These are phyloP conservation scores for Apiotrichum porosum DNA, from an alignment of 1,284 basidiomycete genomes.

Conservation along the genomic window DNA sequence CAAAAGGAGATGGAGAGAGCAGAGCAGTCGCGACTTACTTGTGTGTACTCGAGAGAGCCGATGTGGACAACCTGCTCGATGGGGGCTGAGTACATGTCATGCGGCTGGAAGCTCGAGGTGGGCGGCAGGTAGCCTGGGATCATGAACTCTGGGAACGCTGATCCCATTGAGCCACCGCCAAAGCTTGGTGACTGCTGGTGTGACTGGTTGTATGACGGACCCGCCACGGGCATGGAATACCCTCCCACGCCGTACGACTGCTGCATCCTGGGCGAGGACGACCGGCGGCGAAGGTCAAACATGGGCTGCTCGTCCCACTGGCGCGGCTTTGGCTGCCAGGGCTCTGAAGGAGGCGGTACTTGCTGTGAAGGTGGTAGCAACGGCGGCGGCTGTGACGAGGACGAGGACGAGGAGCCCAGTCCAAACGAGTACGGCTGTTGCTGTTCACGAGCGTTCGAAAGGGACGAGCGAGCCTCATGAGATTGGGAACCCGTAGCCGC, in stretches of 20 bases:
- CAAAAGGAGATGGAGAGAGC: no score
- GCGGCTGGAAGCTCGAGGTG: neutral
- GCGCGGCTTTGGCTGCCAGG: constrained; percentile 12
- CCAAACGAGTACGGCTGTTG: no score
- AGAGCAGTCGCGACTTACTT: constrained; percentile 24
- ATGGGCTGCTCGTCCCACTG: constrained; percentile 12
- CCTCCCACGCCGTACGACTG: constrained; percentile 2
- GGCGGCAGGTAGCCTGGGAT: neutral
- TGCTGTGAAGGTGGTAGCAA: neutral
- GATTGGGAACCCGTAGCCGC: no score
- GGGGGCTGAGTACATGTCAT: neutral
- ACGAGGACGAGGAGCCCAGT: no score
- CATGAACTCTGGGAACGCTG: constrained; percentile 12
- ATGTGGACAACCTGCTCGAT: neutral
- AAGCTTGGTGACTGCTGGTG: neutral
- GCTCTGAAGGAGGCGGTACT: neutral
- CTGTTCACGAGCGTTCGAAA: no score
- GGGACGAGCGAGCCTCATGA: no score
- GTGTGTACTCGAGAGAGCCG: constrained; percentile 29
- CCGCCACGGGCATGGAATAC: constrained; percentile 4
- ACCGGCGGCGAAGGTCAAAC: constrained; percentile 7
- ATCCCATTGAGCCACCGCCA: constrained; percentile 10
- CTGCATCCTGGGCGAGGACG: constrained; percentile 8
- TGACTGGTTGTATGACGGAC: neutral
- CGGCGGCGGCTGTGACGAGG: no score